These are phyloP conservation scores for Daucus carota DNA, from an alignment of 129 eudicot species.

Conservation along the genomic window DH1_v3.0 NC_030383.2:46006501-46007000, in stretches of 20 bases:
- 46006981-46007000: background rate
- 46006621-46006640: slow-evolving; percentile 12
- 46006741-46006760: background rate
- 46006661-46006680: slow-evolving; percentile 19
- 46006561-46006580: slow-evolving; percentile 10
- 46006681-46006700: background rate
- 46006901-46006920: background rate
- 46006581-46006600: slow-evolving; percentile 6
- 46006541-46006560: slow-evolving; percentile 11
- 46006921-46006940: background rate
- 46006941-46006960: background rate
- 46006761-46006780: slow-evolving; percentile 6
- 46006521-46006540: slow-evolving; percentile 20
- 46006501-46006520: slow-evolving; percentile 13
- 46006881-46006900: background rate
- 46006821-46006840: background rate
- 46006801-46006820: background rate
- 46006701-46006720: background rate
- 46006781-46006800: background rate
- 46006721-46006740: slow-evolving; percentile 12
- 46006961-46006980: background rate
- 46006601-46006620: slow-evolving; percentile 14
- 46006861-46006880: background rate
- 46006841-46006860: background rate
- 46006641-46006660: slow-evolving; percentile 16